These are phyloP conservation scores for Avena insularis DNA, from an alignment of 176 grass and related monocot genomes.

Conservation along the genomic window DNA sequence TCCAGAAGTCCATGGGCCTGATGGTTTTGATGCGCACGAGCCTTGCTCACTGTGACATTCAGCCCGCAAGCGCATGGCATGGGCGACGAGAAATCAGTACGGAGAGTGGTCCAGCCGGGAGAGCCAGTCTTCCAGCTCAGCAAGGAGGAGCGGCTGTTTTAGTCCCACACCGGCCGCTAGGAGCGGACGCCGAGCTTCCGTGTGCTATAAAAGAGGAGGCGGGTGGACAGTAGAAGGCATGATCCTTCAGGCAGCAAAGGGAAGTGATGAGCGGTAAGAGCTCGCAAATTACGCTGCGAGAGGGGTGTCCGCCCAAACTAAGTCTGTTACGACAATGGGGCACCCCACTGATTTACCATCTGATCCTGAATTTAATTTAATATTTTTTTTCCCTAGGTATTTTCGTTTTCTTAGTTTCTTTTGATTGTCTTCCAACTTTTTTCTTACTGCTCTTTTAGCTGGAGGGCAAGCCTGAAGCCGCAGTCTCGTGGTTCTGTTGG, in stretches of 20 bases:
- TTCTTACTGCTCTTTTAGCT: fast-evolving
- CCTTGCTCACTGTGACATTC: background rate
- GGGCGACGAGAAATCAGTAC: background rate
- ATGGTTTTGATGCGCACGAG: background rate
- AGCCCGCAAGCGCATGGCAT: background rate
- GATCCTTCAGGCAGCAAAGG: constrained; percentile 67
- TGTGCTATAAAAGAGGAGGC: background rate
- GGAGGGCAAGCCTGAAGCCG: too few relatives aligned
- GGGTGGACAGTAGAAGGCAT: fast-evolving
- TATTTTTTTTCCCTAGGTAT: background rate
- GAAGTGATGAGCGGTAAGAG: constrained; percentile 45
- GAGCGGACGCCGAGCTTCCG: fast-evolving
- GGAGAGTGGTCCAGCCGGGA: too few relatives aligned
- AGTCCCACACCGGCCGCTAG: constrained; percentile 1
- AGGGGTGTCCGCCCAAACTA: constrained; percentile 47
- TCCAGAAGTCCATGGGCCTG: background rate
- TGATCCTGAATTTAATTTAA: constrained; percentile 23
- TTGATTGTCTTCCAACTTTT: background rate
- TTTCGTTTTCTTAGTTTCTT: background rate
- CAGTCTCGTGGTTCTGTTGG: too few relatives aligned
- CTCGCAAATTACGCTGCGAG: constrained; percentile 1
- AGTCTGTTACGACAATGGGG: constrained; percentile 58
- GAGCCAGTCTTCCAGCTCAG: too few relatives aligned
- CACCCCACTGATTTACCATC: constrained; percentile 33
- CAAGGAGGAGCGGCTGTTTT: background rate